Conservation (phyloP, 805 yeast genomes). For the Priceomyces castillae region DNA sequence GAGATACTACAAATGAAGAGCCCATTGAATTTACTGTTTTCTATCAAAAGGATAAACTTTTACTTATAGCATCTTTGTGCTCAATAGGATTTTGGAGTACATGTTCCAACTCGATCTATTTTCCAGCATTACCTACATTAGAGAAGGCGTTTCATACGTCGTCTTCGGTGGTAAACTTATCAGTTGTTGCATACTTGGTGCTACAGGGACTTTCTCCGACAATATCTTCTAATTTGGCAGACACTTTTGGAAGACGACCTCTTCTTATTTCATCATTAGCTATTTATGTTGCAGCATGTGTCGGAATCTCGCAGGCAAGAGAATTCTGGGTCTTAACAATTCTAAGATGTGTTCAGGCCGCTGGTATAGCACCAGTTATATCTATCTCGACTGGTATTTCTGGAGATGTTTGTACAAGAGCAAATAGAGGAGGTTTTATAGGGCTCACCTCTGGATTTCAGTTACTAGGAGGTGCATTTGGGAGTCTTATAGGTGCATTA, state of each 20-base stretch:
- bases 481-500: slow-evolving; percentile 64
- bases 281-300: slow-evolving; percentile 57
- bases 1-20: no score
- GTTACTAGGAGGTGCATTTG: slow-evolving; percentile 72
- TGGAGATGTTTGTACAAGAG: slow-evolving; percentile 67
- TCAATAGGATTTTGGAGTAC: slow-evolving; percentile 63
- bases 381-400: slow-evolving; percentile 68
- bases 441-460: slow-evolving; percentile 66
- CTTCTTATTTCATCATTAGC: slow-evolving; percentile 52
- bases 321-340: slow-evolving; percentile 61
- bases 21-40: slow-evolving; percentile 40
- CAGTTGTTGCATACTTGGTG: slow-evolving; percentile 73
- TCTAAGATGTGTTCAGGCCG: slow-evolving; percentile 72
- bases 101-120: slow-evolving; percentile 72
- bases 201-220: slow-evolving; percentile 79
- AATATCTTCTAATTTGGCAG: slow-evolving; percentile 66
- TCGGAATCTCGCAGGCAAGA: slow-evolving; percentile 61
- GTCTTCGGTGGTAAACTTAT: slow-evolving; percentile 58
- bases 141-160: slow-evolving; percentile 53
- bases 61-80: slow-evolving; percentile 42
- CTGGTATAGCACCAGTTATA: slow-evolving; percentile 73
- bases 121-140: slow-evolving; percentile 68
- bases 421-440: slow-evolving; percentile 66
- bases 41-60: slow-evolving; percentile 35
- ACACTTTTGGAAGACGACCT: slow-evolving; percentile 70